Evolutionary conservation across 1,139 yeast species (phyloP), one percentile per base, ranked within the genome.

Genomic region (Yamadazyma buinensis): DNA sequence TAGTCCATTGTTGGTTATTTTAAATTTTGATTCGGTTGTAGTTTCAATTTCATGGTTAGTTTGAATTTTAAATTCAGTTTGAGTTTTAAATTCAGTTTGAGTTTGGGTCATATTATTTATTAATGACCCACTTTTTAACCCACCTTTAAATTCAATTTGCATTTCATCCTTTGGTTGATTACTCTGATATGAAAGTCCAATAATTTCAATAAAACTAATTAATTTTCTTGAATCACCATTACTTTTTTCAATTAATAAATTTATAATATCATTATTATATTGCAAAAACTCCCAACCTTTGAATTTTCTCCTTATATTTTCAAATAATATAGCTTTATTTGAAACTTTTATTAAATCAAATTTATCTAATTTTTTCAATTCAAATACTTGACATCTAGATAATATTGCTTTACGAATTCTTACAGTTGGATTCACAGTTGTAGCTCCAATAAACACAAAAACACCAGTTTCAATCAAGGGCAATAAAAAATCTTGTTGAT

Each of bases 381-480:
- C 50, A 44, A 63, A 66, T 12, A 61, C 34, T 35, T 66, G 74
- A 41, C 74, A 68, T 31, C 75, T 43, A 0, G 73, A 67, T 15
- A 62, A 37, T 5, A 69, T 58, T 5, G 74, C 74, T 13, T 52
- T 47, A 15, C 71, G 52, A 9, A 69, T 49, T 26, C 72, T 46
- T 20, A 47, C 41, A 5, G 43, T 49, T 4, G 70, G 67, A 20
- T 56, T 48, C 3, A 52, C 50, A 0, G 72, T 64, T 5, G 75
- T 68, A n/a, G 75, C 74, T 2, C 75, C 75, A 15, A 69, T 59
- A 36, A 69, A 66, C 5, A 60, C 63, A 42, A 68, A 64, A 22
- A 48, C 46, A 1, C 75, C 74, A 9, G 55, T 49, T 40, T 69
- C 75, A 2, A 69, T 47, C 32, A 59, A 60, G 0, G 72, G 68